Evolutionary conservation across 768 basidiomycete genomes (phyloP), one percentile per base, ranked within the genome.

Genomic region (Pleurotus sapidus): DNA sequence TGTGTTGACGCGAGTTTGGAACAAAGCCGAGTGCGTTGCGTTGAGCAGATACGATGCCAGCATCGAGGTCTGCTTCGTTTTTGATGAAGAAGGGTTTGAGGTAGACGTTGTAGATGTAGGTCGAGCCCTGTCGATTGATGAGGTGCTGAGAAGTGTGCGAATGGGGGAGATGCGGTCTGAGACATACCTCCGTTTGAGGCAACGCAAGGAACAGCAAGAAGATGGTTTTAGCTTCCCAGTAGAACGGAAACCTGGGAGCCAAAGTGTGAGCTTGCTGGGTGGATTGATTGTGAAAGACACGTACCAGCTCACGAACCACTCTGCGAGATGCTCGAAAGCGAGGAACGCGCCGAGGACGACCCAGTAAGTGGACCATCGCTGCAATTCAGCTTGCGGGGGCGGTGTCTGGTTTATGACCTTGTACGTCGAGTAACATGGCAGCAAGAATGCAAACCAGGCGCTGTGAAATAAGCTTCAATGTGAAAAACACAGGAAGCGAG

Each of bases 141-240:
- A 24, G 47, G 50, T 46, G 34, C 43, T 63, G 59, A 64, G 47
- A 50, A 46, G 24, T 34, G 14, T 34, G 30, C 30, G 11, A 30
- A 49, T 46, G 24, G 43, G 39, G 14, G 42, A 3, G 39, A 9
- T 55, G 25, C 40, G 8, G 30, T 48, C 40, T 34, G 70, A 40
- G 51, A 37, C 73, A 48, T 57, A 84, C 88, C 79, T 88, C 79
- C 1, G 80, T 87, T 71, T 88, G 87, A 5, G 88, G 87, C 15
- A 90, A 78, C 7, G 87, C 71, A 45, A 90, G 68, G 72, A 84
- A 90, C 23, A 90, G 74, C 3, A 90, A 66, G 66, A 89, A 83
- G 3, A 84, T 20, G n/a, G 84, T 88, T 63, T 88, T 84, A 53
- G 82, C 46, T 64, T 90, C 89, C 83, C 84, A 88, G 65, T 89